phyloP scores from a whole-genome alignment of 2,329 filamentous ascomycete genomes.

The Gaeumannomyces sp. region DNA sequence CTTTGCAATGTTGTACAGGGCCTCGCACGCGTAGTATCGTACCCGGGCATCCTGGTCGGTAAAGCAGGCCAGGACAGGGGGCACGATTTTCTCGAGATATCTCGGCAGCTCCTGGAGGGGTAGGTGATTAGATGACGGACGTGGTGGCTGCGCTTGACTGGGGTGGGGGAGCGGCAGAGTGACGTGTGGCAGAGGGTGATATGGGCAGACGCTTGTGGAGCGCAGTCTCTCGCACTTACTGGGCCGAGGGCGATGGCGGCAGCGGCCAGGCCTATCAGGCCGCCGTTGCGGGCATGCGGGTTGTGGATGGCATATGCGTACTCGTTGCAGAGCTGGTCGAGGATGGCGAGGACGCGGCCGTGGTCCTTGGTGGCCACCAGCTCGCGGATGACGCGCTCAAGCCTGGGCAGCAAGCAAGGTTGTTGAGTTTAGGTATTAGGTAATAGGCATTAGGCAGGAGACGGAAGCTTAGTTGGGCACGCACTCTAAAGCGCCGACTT shows the following conservation, averaged over 20 bases:
- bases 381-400: conserved; percentile 87
- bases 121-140: conserved; percentile 2
- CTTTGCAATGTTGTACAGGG: conserved; percentile 99
- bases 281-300: conserved; percentile 92
- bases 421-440: conserved; percentile 1
- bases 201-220: conserved; percentile 6
- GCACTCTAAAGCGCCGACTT: conserved; percentile 92
- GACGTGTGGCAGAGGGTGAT: conserved; percentile 2
- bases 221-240: conserved; percentile 47
- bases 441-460: neutral
- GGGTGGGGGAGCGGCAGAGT: neutral
- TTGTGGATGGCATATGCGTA: conserved; percentile 97
- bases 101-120: conserved; percentile 70
- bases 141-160: neutral
- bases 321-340: conserved; percentile 94
- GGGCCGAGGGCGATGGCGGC: conserved; percentile 91
- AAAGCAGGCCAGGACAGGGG: conserved; percentile 94
- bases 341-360: conserved; percentile 74
- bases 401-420: conserved; percentile 41
- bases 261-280: conserved; percentile 88
- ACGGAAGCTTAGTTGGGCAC: conserved; percentile 27
- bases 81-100: conserved; percentile 90
- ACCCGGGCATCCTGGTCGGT: conserved; percentile 96
- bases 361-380: conserved; percentile 71
- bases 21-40: conserved; percentile 96